A percentile compares a stretch with the other conserved stretches of the same genome.
These are phyloP conservation scores for Bondarzewia mesenterica DNA, from an alignment of 1,284 basidiomycete genomes.

Conservation along the genomic window DNA sequence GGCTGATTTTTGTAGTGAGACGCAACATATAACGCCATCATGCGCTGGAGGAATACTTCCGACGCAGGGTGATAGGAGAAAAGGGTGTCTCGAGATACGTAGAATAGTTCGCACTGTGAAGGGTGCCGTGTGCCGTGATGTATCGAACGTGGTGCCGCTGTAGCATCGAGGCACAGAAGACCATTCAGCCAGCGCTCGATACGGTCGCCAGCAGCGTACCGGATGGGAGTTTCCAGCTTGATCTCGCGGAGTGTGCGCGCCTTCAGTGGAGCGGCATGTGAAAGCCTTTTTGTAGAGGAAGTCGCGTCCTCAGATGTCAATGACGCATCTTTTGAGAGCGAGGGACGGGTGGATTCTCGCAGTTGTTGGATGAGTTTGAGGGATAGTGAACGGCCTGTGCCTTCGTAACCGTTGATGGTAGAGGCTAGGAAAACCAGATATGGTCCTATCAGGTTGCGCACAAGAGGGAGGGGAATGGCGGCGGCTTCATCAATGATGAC, in stretches of 20 bases:
- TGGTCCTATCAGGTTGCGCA: slow-evolving; percentile 91
- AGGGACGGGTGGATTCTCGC: slow-evolving; percentile 77
- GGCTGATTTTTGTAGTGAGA: slow-evolving; percentile 99
- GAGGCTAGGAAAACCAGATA: slow-evolving; percentile 98
- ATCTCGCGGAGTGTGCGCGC: slow-evolving; percentile 85
- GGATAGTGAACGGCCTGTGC: slow-evolving; percentile 93
- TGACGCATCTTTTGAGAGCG: slow-evolving; percentile 50
- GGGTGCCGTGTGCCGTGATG: slow-evolving; percentile 89
- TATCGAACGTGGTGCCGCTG: slow-evolving; percentile 53
- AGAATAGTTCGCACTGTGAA: slow-evolving; percentile 89
- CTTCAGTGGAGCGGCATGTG: slow-evolving; percentile 51
- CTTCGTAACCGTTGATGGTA: slow-evolving; percentile 99
- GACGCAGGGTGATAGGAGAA: slow-evolving; percentile 98
- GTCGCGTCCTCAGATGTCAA: slow-evolving; percentile 23
- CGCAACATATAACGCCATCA: slow-evolving; percentile 98
- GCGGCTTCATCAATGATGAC: slow-evolving; percentile 99
- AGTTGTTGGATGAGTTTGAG: slow-evolving; percentile 98
- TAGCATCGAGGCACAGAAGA: slow-evolving; percentile 91
- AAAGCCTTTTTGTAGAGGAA: slow-evolving; percentile 42
- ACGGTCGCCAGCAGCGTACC: slow-evolving; percentile 83
- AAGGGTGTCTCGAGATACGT: slow-evolving; percentile 92
- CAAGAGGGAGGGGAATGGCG: slow-evolving; percentile 93
- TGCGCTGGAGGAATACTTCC: slow-evolving; percentile 93
- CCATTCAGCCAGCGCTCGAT: slow-evolving; percentile 94
- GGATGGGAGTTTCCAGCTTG: slow-evolving; percentile 92